Percentiles rank a stretch among this genome's conserved stretches.
phyloP scores from a whole-genome alignment of 768 basidiomycete species.

The Lentinula edodes region DNA sequence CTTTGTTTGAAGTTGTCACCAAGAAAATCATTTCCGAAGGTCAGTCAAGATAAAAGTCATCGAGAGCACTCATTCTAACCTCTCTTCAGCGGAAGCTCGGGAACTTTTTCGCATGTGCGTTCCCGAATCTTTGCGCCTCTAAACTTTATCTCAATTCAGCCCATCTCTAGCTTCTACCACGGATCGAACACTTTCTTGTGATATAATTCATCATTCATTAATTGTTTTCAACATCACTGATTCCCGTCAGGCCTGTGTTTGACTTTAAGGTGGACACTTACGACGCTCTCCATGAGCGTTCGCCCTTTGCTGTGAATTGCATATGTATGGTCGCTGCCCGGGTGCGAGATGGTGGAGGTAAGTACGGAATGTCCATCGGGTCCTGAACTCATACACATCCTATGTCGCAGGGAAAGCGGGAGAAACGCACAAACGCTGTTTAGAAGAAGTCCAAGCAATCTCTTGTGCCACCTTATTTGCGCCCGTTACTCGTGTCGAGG shows the following conservation, averaged over 20 bases:
- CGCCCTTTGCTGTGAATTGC: slow-evolving; percentile 88
- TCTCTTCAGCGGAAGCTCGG: slow-evolving; percentile 55
- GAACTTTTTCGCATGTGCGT: slow-evolving; percentile 82
- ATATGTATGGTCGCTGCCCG: slow-evolving; percentile 93
- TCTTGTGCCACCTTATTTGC: slow-evolving; percentile 85
- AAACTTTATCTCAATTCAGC: slow-evolving; percentile 11
- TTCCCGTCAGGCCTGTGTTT: slow-evolving; percentile 60
- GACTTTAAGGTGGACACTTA: slow-evolving; percentile 81
- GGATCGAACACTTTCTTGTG: slow-evolving; percentile 86
- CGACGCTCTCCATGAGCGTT: slow-evolving; percentile 79
- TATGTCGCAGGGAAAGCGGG: slow-evolving; percentile 56
- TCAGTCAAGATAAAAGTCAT: neutral
- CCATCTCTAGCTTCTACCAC: slow-evolving; percentile 65
- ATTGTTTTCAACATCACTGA: slow-evolving; percentile 14
- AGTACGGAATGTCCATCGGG: slow-evolving; percentile 11
- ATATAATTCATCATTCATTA: neutral
- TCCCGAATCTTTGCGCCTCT: slow-evolving; percentile 5
- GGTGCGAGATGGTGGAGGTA: slow-evolving; percentile 87
- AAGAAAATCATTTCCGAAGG: slow-evolving; percentile 56
- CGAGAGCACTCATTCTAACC: neutral
- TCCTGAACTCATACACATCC: slow-evolving; percentile 9
- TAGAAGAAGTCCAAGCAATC: slow-evolving; percentile 83
- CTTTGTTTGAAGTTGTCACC: slow-evolving; percentile 57
- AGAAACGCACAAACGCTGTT: slow-evolving; percentile 63
- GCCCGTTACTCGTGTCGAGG: slow-evolving; percentile 79